Conservation (phyloP, 345 rosid species). For the Eutrema yunnanense region DNA sequence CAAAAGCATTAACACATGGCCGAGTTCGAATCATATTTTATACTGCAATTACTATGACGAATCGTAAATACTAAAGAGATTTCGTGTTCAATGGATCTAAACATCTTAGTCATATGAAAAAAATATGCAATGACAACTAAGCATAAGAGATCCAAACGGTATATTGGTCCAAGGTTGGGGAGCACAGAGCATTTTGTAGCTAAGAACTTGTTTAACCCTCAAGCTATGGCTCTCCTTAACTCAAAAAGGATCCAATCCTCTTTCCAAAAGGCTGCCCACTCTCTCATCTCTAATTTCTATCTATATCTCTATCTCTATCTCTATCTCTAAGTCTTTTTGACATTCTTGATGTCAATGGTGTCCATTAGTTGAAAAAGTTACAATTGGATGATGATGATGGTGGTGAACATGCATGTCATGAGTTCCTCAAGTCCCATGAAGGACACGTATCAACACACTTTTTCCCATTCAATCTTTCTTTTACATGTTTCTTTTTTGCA, state of each 20-base stretch:
- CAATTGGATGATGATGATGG: slow-evolving; percentile 8
- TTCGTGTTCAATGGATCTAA: background rate
- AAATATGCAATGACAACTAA: slow-evolving; percentile 3
- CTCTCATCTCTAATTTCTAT: background rate
- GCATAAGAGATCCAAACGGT: slow-evolving; percentile 19
- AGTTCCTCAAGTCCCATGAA: slow-evolving; percentile 16
- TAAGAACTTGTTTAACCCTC: slow-evolving; percentile 5
- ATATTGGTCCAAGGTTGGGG: slow-evolving; percentile 12
- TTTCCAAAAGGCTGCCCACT: slow-evolving; percentile 19
- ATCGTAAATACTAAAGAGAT: background rate
- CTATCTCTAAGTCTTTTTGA: slow-evolving; percentile 14
- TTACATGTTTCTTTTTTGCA: slow-evolving; percentile 8
- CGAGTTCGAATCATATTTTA: background rate
- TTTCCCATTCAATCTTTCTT: slow-evolving; percentile 1
- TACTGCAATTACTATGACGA: background rate
- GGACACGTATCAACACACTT: slow-evolving; percentile 13
- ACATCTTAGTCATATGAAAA: background rate
- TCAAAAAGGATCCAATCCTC: slow-evolving; percentile 19
- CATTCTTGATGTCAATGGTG: slow-evolving; percentile 24
- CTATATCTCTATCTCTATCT: background rate
- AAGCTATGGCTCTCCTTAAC: slow-evolving; percentile 21
- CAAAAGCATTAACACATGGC: background rate
- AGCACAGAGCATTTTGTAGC: slow-evolving; percentile 13
- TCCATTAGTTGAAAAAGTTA: slow-evolving; percentile 12
- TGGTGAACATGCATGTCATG: slow-evolving; percentile 12